Conservation (phyloP, 371 early-diverging fungal genomes). For the Sporodiniella umbellata region DNA sequence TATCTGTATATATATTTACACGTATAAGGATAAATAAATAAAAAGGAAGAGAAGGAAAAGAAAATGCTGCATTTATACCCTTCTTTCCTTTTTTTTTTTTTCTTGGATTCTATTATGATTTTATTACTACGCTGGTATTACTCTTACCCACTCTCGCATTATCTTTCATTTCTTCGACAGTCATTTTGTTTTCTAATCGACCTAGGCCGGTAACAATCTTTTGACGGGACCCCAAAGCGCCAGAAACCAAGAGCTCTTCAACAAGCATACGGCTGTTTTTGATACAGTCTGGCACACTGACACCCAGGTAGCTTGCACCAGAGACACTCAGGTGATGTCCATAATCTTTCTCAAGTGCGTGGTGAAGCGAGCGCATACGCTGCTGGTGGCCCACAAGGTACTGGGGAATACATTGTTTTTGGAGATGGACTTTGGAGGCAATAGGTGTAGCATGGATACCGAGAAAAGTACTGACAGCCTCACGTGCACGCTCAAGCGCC, state of each 20-base stretch:
- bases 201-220: conserved; percentile 55
- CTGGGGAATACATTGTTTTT: conserved; percentile 88
- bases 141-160: conserved; percentile 36
- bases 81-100: no score
- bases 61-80: background rate
- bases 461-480: conserved; percentile 52
- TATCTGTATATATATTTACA: no score
- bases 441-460: conserved; percentile 55
- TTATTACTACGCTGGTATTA: conserved; percentile 35
- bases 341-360: conserved; percentile 31
- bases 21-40: no score
- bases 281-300: conserved; percentile 87
- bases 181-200: conserved; percentile 13
- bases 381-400: conserved; percentile 81
- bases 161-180: conserved; percentile 19
- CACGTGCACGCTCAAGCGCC: conserved; percentile 21
- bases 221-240: conserved; percentile 32
- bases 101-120: conserved; percentile 15
- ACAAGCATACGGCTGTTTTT: conserved; percentile 68
- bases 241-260: conserved; percentile 41
- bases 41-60: no score
- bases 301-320: conserved; percentile 83
- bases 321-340: conserved; percentile 65
- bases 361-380: conserved; percentile 61
- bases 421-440: conserved; percentile 52